These are phyloP conservation scores for Blastobotrys aristatus DNA, from an alignment of 1,139 yeast genomes.

Conservation along the genomic window DNA sequence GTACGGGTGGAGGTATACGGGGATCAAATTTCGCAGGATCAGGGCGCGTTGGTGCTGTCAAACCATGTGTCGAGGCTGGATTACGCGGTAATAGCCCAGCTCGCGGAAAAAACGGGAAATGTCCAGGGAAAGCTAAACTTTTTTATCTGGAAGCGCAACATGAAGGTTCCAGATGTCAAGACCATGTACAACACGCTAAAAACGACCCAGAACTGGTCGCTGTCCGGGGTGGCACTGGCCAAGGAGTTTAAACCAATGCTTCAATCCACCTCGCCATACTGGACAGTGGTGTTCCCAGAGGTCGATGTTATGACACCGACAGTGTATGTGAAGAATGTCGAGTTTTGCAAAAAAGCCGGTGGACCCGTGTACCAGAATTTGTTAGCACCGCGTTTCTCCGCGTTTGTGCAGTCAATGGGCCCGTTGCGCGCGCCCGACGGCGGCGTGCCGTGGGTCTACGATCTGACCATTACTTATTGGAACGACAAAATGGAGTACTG, in stretches of 20 bases:
- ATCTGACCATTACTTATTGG: constrained; percentile 48
- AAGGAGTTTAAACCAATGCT: constrained; percentile 19
- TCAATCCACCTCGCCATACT: constrained; percentile 10
- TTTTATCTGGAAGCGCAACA: constrained; percentile 27
- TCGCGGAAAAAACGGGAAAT: constrained; percentile 34
- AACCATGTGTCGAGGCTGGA: constrained; percentile 58
- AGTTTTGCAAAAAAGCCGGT: constrained; percentile 25
- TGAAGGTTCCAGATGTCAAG: constrained; percentile 25
- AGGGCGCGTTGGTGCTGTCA: constrained; percentile 21
- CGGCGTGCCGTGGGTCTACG: constrained; percentile 39
- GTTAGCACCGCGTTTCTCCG: constrained; percentile 40
- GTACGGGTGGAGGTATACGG: constrained; percentile 17
- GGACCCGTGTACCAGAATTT: constrained; percentile 48
- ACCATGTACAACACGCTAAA: constrained; percentile 21
- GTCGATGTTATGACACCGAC: constrained; percentile 25
- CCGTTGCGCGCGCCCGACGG: constrained; percentile 21
- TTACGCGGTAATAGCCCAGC: constrained; percentile 44
- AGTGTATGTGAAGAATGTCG: constrained; percentile 30
- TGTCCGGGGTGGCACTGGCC: constrained; percentile 22
- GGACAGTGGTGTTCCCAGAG: constrained; percentile 37
- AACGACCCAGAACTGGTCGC: constrained; percentile 30
- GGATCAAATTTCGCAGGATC: constrained; percentile 8
- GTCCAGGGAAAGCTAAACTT: constrained; percentile 26
- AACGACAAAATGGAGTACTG: not conserved
- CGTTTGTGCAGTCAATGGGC: constrained; percentile 31